phyloP scores from a whole-genome alignment of 129 eudicot species.

The Mikania micrantha region DNA sequence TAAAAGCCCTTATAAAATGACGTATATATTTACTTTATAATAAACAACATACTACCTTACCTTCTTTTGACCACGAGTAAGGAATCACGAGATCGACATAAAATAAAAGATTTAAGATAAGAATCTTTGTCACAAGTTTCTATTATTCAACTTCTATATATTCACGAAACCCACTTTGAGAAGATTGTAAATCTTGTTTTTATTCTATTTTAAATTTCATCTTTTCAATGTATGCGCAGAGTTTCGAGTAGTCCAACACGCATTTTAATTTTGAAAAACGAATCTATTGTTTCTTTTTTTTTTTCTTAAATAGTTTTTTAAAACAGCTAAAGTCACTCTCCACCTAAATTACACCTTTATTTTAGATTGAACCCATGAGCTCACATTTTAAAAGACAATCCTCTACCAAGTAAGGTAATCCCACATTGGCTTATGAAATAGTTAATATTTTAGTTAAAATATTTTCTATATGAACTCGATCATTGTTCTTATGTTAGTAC shows the following conservation, averaged over 20 bases:
- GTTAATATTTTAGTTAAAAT: neutral
- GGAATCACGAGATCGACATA: neutral
- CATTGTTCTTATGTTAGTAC: neutral
- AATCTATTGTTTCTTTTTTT: neutral
- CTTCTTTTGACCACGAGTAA: neutral
- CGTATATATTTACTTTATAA: neutral
- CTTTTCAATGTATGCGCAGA: constrained; percentile 7
- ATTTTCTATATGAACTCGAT: neutral
- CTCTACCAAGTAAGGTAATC: too few relatives aligned
- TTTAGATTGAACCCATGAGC: too few relatives aligned
- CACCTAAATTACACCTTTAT: too few relatives aligned
- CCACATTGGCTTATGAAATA: too few relatives aligned
- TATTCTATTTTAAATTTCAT: constrained; percentile 1
- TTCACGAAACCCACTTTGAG: constrained; percentile 17
- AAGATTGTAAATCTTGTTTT: constrained; percentile 22
- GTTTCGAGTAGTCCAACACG: constrained; percentile 25
- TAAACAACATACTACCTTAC: neutral
- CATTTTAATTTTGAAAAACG: constrained; percentile 3
- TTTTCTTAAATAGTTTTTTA: too few relatives aligned
- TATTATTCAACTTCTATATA: constrained; percentile 18
- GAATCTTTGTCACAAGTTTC: constrained; percentile 23
- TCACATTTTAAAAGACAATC: too few relatives aligned
- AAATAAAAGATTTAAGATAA: neutral
- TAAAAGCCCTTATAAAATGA: neutral
- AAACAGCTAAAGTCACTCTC: too few relatives aligned